Evolutionary conservation across 805 yeast genomes (phyloP).

Genomic region (Jamesozyma spencerorum): DNA sequence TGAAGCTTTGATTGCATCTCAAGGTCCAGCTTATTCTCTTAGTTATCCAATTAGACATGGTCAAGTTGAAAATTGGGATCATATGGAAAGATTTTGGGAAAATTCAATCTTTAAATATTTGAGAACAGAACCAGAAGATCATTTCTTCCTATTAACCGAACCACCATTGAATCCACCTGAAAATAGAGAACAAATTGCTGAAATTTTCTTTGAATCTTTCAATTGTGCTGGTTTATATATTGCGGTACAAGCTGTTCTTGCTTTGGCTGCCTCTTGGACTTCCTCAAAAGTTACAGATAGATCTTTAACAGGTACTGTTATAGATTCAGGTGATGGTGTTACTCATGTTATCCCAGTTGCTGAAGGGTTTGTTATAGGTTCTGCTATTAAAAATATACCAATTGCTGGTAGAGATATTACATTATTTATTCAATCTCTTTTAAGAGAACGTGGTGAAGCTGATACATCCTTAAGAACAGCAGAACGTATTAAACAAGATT

Average conservation of each 20-base stretch:
- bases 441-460: constrained; percentile 94
- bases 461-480: constrained; percentile 94
- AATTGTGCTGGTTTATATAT: constrained; percentile 97
- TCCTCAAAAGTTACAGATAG: constrained; percentile 90
- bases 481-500: constrained; percentile 91
- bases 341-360: constrained; percentile 99
- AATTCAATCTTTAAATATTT: constrained; percentile 91
- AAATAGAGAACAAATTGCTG: constrained; percentile 97
- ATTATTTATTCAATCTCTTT: constrained; percentile 78
- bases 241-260: constrained; percentile 97
- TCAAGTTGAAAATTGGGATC: constrained; percentile 98
- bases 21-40: constrained; percentile 79
- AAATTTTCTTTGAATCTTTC: constrained; percentile 96
- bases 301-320: constrained; percentile 95
- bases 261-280: constrained; percentile 98
- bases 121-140: constrained; percentile 98
- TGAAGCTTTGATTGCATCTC: constrained; percentile 87
- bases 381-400: constrained; percentile 94
- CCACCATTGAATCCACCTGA: constrained; percentile 99
- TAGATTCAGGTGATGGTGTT: constrained; percentile 98
- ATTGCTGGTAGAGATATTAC: constrained; percentile 98
- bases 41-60: constrained; percentile 95
- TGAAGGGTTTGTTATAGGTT: constrained; percentile 96
- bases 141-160: constrained; percentile 87
- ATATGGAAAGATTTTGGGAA: constrained; percentile 99